A percentile compares a stretch with the other conserved stretches of the same genome.
Conservation (phyloP, 129 eudicot species). For the Tagetes patula region DNA sequence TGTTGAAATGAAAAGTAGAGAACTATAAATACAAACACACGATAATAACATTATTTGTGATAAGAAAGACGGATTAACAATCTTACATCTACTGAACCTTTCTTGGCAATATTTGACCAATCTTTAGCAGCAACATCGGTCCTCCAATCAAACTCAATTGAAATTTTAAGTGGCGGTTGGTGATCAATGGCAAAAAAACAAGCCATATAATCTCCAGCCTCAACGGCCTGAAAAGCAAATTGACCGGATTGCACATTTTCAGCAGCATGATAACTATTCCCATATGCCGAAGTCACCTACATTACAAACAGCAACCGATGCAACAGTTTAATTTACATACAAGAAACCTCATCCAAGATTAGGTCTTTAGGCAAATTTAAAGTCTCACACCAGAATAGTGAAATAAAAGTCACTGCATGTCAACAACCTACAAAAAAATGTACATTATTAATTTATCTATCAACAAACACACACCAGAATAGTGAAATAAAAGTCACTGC, state of each 20-base stretch:
- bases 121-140: constrained; percentile 65
- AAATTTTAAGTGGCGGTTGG: constrained; percentile 46
- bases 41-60: not conserved
- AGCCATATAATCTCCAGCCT: constrained; percentile 75
- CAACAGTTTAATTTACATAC: not conserved
- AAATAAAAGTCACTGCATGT: too few relatives aligned
- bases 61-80: not conserved
- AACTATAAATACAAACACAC: not conserved
- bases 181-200: constrained; percentile 61
- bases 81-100: constrained; percentile 20
- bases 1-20: too few relatives aligned
- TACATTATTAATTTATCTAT: too few relatives aligned
- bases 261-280: constrained; percentile 59
- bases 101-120: constrained; percentile 27
- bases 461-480: too few relatives aligned
- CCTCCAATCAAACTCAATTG: constrained; percentile 76
- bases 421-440: too few relatives aligned
- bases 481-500: too few relatives aligned
- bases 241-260: constrained; percentile 61
- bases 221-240: constrained; percentile 62
- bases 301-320: constrained; percentile 9
- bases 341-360: too few relatives aligned
- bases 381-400: too few relatives aligned
- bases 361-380: too few relatives aligned
- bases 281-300: constrained; percentile 61